Conservation (phyloP, 1,284 basidiomycete genomes). For the Polyporus tsugae region DNA sequence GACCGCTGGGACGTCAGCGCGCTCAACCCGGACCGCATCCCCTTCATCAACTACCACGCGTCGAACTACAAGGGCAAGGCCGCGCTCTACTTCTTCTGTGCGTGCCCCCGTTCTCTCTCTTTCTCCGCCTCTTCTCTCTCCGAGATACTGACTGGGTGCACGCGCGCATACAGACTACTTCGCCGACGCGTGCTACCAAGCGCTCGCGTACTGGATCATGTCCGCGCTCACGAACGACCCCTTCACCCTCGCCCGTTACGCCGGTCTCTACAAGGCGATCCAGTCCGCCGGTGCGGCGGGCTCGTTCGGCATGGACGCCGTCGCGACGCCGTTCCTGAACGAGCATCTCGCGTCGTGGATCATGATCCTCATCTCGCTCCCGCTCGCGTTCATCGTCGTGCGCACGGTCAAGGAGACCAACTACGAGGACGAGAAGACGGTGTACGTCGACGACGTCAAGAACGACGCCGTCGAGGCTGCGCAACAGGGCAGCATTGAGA, state of each 20-base stretch:
- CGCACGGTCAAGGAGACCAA: conserved; percentile 49
- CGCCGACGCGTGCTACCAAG: conserved; percentile 49
- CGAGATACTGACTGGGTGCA: not conserved
- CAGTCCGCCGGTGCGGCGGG: conserved; percentile 51
- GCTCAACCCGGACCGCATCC: conserved; percentile 1
- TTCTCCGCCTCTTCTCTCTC: not conserved
- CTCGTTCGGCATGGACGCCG: conserved; percentile 58
- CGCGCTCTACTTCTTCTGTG: conserved; percentile 52
- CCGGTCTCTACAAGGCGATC: conserved; percentile 51
- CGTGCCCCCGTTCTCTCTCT: conserved; percentile 29
- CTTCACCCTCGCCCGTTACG: conserved; percentile 52
- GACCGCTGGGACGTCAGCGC: conserved; percentile 34
- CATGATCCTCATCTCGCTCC: conserved; percentile 48
- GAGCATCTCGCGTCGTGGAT: conserved; percentile 49
- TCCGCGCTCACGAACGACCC: conserved; percentile 54
- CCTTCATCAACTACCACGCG: conserved; percentile 46
- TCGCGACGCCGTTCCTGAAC: conserved; percentile 48
- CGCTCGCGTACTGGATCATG: conserved; percentile 53
- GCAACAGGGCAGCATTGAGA: conserved; percentile 25
- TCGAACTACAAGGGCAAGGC: conserved; percentile 44
- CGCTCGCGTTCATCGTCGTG: conserved; percentile 47
- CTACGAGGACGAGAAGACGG: conserved; percentile 47
- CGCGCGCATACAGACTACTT: conserved; percentile 43
- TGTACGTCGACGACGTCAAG: conserved; percentile 44
- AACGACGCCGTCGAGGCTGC: conserved; percentile 32